Evolutionary conservation across 257 asterid species (phyloP).

Genomic region (Marsdenia floribunda): DNA sequence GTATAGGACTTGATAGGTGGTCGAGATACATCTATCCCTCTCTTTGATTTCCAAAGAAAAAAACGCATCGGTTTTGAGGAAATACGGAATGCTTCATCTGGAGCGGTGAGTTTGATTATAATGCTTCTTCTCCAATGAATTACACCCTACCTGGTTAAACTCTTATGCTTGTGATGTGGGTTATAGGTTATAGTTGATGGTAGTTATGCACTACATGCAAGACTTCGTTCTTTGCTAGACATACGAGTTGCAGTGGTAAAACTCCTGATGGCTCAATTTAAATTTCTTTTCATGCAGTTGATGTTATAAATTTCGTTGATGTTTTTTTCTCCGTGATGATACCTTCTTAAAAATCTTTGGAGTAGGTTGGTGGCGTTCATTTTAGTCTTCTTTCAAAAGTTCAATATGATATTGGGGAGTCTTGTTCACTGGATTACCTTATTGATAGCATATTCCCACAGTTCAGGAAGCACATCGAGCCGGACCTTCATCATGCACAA

Average conservation of each 20-base stretch:
- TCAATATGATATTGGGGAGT: slow-evolving; percentile 95
- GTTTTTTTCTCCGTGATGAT: slow-evolving; percentile 7
- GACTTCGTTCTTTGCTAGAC: slow-evolving; percentile 92
- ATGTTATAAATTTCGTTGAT: background rate
- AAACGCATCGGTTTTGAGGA: slow-evolving; percentile 60
- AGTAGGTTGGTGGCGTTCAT: slow-evolving; percentile 99
- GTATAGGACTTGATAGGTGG: slow-evolving; percentile 80
- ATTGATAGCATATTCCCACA: slow-evolving; percentile 99
- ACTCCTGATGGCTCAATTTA: slow-evolving; percentile 2
- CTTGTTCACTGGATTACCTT: slow-evolving; percentile 93
- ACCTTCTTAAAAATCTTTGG: slow-evolving; percentile 15
- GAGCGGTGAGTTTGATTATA: slow-evolving; percentile 65
- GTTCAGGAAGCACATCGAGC: slow-evolving; percentile 93
- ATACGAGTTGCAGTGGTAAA: slow-evolving; percentile 99
- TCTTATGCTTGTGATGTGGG: slow-evolving; percentile 13
- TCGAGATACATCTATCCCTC: slow-evolving; percentile 63
- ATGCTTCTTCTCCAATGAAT: slow-evolving; percentile 1
- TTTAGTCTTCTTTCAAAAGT: slow-evolving; percentile 99
- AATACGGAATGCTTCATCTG: slow-evolving; percentile 59
- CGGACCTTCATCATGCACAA: slow-evolving; percentile 99
- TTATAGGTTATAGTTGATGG: slow-evolving; percentile 91
- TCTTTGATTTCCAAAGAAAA: slow-evolving; percentile 82
- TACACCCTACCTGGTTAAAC: slow-evolving; percentile 14
- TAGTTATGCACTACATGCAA: slow-evolving; percentile 85
- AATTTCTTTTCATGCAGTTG: background rate